These are phyloP conservation scores for Sclerotinia borealis DNA, from an alignment of 2,329 filamentous ascomycete species.

Conservation along the genomic window DNA sequence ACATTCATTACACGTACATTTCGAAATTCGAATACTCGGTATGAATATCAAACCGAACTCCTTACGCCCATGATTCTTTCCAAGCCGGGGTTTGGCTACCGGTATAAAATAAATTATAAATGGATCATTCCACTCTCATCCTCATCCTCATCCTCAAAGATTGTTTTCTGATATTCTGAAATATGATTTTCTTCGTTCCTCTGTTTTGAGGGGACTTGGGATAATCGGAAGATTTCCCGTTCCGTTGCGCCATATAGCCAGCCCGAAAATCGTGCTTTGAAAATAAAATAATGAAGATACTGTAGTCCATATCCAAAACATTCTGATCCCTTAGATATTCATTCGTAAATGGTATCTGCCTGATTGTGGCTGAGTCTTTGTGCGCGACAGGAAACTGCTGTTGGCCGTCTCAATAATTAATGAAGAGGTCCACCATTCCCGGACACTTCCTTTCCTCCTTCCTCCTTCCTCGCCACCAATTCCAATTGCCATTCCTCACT, in stretches of 20 bases:
- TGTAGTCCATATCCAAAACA: not conserved
- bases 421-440: no score
- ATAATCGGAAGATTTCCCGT: not conserved
- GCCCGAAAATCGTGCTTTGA: not conserved
- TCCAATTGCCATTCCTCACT: no score
- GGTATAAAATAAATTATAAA: not conserved
- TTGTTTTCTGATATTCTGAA: not conserved
- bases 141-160: not conserved
- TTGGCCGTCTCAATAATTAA: no score
- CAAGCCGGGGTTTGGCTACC: not conserved
- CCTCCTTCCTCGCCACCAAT: not conserved
- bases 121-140: not conserved
- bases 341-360: not conserved
- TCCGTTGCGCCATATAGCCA: not conserved
- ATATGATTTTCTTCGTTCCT: not conserved
- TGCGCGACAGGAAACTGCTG: no score
- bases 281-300: not conserved
- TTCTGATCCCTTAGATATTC: not conserved
- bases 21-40: no score
- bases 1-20: no score
- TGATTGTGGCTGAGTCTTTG: no score
- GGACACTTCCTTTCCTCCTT: no score
- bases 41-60: constrained; percentile 6
- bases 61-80: not conserved
- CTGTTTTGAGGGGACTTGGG: no score